Base-by-base conservation (phyloP, 345 rosid genomes). In the Turritis glabra region DNA sequence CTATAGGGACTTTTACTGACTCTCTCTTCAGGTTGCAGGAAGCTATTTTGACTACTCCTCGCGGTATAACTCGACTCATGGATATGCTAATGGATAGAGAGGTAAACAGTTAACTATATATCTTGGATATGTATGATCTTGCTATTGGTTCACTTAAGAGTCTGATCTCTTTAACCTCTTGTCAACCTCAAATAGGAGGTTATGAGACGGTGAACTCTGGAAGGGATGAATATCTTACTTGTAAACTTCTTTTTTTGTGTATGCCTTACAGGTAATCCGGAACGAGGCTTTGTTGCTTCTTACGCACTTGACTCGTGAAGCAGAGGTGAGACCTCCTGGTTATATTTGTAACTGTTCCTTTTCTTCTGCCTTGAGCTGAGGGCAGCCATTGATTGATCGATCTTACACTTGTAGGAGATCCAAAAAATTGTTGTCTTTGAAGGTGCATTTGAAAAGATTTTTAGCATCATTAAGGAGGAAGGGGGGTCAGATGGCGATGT, bases 31-130 rank as follows among this genome's bases (percentile, higher is more conserved):
- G 99, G 86, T 89, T 95, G 80, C 97, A 95, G 92, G 99, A 95
- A 85, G 97, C 97, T 73, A 95, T 95, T 86, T 81, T 95, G 77
- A 85, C 90, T 62, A 90, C 89, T 81, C 99, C 99, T 67, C 97
- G 96, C 44, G 99, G 99, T 69, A 90, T 95, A 81, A 95, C 99
- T 60, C 85, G 92, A 67, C 92, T 95, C 23, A 92, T 95, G 99
- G 99, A 95, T 81, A 92, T 95, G 99, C 93, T 95, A 69, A 90
- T 91, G 96, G 97, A 92, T 80, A 93, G 97, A 69, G 99, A 95
- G 99, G 99, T 95, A 81, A 50, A 52, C 9, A 9, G 0, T 26
- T 57, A 23, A 57, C 25, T 64, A 29, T 43, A 27, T 51, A 47
- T 50, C 35, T 43, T 58, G 67, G 11, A 55, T 38, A 26, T 57